Percentiles rank a stretch among this genome's conserved stretches.
Evolutionary conservation across 345 rosid genomes (phyloP).

Genomic region (Microthlaspi erraticum): DNA sequence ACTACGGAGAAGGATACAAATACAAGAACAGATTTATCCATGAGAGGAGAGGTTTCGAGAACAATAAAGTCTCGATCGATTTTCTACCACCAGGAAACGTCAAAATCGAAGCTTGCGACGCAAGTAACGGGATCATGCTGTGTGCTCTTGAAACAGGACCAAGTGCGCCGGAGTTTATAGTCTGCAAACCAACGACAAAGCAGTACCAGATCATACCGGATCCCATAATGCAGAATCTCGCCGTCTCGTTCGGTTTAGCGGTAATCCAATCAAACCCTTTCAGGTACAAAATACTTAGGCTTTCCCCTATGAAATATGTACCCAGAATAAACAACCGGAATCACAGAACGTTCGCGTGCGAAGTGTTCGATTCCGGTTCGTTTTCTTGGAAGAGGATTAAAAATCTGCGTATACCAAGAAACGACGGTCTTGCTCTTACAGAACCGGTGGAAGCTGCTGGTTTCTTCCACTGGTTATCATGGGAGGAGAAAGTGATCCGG

Average conservation of each 20-base stretch:
- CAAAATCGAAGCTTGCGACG: slow-evolving; percentile 31
- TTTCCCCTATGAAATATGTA: neutral
- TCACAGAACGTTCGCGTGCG: neutral
- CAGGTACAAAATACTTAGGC: slow-evolving; percentile 29
- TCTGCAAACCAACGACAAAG: slow-evolving; percentile 38
- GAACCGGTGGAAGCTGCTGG: slow-evolving; percentile 19
- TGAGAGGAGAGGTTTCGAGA: neutral
- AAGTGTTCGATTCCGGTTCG: slow-evolving; percentile 30
- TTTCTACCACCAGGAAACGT: slow-evolving; percentile 17
- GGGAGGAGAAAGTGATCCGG: slow-evolving; percentile 10
- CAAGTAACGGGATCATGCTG: slow-evolving; percentile 32
- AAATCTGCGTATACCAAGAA: neutral
- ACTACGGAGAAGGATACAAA: neutral
- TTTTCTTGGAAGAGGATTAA: slow-evolving; percentile 20
- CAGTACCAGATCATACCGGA: slow-evolving; percentile 20
- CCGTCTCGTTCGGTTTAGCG: slow-evolving; percentile 1
- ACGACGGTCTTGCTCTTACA: neutral
- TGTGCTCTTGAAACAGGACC: slow-evolving; percentile 11
- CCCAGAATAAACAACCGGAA: neutral
- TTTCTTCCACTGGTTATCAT: slow-evolving; percentile 24
- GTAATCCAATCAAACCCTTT: slow-evolving; percentile 18
- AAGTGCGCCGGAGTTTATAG: neutral
- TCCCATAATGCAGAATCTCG: neutral
- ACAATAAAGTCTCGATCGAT: slow-evolving; percentile 12
- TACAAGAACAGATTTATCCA: neutral